Base-by-base conservation (phyloP, 805 yeast genomes). In the Candida vartiovaarae region DNA sequence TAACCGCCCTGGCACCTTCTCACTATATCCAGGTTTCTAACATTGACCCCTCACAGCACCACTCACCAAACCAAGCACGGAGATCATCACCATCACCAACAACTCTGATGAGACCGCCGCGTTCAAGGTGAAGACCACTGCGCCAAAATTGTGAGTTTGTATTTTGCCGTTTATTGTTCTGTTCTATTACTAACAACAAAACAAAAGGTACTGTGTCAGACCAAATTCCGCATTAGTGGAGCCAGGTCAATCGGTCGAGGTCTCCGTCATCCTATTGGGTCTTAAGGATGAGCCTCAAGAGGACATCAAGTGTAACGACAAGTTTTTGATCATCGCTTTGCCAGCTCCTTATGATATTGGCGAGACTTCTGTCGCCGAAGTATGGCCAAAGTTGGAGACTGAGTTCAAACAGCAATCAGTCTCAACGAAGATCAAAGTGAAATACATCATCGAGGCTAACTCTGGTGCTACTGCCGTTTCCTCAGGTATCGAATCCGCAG, bases 71-170 rank as follows among this genome's bases (percentile, higher is more conserved):
- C 80, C 84, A 53, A 75, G 82, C 36, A 82, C 93, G 15, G 83
- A 81, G 60, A 62, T 57, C 44, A 65, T 66, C 48, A 72, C 64
- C 34, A 64, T 73, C 50, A 62, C 71, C 34, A 84, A 84, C 63
- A 82, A 80, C 55, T 69, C 82, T 34, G 64, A 76, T 11, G 71
- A 71, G 43, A 68, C 79, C 30, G 72, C 81, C 37, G 96, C 96
- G 29, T 93, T 88, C 74, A 93, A 93, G 70, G 97, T 93, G 60
- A 93, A 91, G 70, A 91, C 99, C 38, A 93, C 99, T 6, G 97
- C 98, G 8, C 99, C 99, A 48, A 90, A 87, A 65, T 72, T 87
- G 65, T 83, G 27, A 23, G 52, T 49, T 15, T 15, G 20, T 15
- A 15, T 15, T 15, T 15, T 15, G 20, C 20, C 29, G 10, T 25